Evolutionary conservation across 352 stramenopile species (phyloP).

Genomic region (Phytopythium mirpurense): DNA sequence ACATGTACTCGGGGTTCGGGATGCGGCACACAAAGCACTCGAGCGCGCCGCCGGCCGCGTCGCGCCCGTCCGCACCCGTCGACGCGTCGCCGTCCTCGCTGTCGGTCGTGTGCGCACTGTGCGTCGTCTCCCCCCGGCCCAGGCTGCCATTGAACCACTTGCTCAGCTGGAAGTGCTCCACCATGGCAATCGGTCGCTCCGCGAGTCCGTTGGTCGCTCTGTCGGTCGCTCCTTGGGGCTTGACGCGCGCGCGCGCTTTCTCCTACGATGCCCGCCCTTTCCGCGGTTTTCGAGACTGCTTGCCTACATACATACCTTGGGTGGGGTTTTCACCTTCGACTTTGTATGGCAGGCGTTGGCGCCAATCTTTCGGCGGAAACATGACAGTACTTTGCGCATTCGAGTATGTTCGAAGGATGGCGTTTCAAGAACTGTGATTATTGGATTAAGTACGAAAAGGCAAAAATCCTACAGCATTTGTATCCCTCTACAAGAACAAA

Average conservation of each 20-base stretch:
- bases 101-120: conserved; percentile 26
- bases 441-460: no score
- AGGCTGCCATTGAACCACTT: conserved; percentile 70
- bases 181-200: conserved; percentile 23
- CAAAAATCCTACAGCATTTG: no score
- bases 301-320: no score
- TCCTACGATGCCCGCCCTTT: neutral
- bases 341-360: conserved; percentile 5
- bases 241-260: neutral
- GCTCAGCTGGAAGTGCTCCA: conserved; percentile 70
- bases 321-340: conserved; percentile 4
- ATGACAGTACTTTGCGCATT: neutral
- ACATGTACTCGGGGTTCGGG: conserved; percentile 62
- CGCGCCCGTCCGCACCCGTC: neutral
- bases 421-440: neutral
- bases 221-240: conserved; percentile 12
- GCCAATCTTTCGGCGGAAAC: conserved; percentile 13
- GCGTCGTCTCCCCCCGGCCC: conserved; percentile 8
- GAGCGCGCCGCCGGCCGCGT: conserved; percentile 17
- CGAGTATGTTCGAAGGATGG: conserved; percentile 28
- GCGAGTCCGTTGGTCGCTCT: no score
- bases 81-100: conserved; percentile 35
- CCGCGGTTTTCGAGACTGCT: neutral
- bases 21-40: conserved; percentile 56
- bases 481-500: no score